Conservation (phyloP, 352 stramenopile species). For the Globisporangium yorkense region DNA sequence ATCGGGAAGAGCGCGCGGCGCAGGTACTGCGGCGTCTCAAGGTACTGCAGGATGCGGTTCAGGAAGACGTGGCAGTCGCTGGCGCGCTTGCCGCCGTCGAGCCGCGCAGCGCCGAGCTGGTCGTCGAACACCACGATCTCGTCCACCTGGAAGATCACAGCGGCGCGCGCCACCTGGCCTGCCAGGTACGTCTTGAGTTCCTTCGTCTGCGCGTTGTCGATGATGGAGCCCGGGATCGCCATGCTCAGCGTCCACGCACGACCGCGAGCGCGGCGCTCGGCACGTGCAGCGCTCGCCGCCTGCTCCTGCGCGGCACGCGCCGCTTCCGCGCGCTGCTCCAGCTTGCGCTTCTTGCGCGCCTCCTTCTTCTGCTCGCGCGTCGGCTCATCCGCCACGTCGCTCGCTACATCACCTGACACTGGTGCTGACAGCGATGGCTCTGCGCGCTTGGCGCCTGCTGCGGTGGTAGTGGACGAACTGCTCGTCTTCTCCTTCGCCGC, state of each 20-base stretch:
- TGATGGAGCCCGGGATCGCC: slow-evolving; percentile 93
- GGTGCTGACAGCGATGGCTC: background rate
- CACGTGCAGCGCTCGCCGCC: slow-evolving; percentile 11
- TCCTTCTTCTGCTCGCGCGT: slow-evolving; percentile 58
- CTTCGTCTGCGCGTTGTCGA: slow-evolving; percentile 97
- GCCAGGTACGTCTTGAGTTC: slow-evolving; percentile 96
- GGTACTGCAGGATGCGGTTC: slow-evolving; percentile 94
- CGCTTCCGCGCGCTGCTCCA: slow-evolving; percentile 37
- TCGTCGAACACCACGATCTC: slow-evolving; percentile 99
- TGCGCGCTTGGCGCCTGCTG: background rate
- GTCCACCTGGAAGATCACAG: slow-evolving; percentile 97
- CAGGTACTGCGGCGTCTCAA: slow-evolving; percentile 98
- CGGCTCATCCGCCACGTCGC: slow-evolving; percentile 26
- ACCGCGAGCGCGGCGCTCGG: slow-evolving; percentile 46
- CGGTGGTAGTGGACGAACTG: background rate
- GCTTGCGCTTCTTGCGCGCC: slow-evolving; percentile 67
- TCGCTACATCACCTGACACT: background rate
- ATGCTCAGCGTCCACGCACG: slow-evolving; percentile 94
- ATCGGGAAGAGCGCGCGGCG: slow-evolving; percentile 96
- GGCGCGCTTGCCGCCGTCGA: slow-evolving; percentile 46
- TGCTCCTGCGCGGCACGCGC: slow-evolving; percentile 26
- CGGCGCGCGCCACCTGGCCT: slow-evolving; percentile 94
- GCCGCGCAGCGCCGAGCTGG: slow-evolving; percentile 65
- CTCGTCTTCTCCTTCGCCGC: slow-evolving; percentile 17
- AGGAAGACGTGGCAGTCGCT: slow-evolving; percentile 84